Percentiles rank a stretch among this genome's conserved stretches.
Conservation (phyloP, 768 basidiomycete genomes). For the Aureoboletus auriporus region DNA sequence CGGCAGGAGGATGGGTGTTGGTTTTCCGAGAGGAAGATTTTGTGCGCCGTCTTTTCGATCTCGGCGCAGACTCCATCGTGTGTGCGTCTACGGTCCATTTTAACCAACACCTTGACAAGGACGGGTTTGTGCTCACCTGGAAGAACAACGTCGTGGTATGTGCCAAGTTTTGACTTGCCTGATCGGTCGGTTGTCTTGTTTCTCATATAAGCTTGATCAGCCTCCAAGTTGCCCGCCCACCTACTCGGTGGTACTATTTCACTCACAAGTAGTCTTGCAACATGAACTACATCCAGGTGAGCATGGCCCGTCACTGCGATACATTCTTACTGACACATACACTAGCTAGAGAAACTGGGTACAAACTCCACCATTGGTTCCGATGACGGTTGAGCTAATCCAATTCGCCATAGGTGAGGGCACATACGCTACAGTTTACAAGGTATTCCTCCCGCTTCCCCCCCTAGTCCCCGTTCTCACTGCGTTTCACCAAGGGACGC, state of each 20-base stretch:
- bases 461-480: background rate
- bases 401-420: slow-evolving; percentile 60
- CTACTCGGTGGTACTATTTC: slow-evolving; percentile 2
- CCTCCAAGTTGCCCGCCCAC: background rate
- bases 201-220: no score
- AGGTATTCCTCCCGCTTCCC: slow-evolving; percentile 45
- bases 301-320: slow-evolving; percentile 3
- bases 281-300: slow-evolving; percentile 61
- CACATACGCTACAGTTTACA: slow-evolving; percentile 96
- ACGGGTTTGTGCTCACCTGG: no score
- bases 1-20: background rate
- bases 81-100: no score
- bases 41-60: slow-evolving; percentile 48
- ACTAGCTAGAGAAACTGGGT: slow-evolving; percentile 87
- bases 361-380: background rate
- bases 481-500: slow-evolving; percentile 59
- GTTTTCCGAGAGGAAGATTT: slow-evolving; percentile 40
- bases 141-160: background rate
- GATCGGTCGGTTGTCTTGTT: slow-evolving; percentile 9
- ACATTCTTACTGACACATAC: slow-evolving; percentile 9
- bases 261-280: background rate
- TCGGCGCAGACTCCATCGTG: slow-evolving; percentile 42
- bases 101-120: no score
- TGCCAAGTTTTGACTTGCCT: slow-evolving; percentile 6
- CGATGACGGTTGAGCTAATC: slow-evolving; percentile 5